Conservation (phyloP, 208 protist species). For the Acanthamoeba triangularis region DNA sequence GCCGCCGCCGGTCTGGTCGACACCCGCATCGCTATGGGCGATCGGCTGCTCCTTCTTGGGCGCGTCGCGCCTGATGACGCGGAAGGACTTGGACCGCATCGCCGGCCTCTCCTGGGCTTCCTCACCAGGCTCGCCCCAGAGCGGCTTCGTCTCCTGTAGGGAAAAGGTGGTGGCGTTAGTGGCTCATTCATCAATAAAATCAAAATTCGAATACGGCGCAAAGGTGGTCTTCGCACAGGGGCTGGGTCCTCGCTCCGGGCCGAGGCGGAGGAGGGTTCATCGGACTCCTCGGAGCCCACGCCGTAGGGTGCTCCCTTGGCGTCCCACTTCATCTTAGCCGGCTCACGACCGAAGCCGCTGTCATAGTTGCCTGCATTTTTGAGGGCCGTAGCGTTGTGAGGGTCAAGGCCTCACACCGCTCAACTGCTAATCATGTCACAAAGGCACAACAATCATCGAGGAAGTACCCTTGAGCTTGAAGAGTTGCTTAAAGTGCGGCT, state of each 20-base stretch:
- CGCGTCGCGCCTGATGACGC: conserved; percentile 27
- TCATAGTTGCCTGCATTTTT: conserved; percentile 19
- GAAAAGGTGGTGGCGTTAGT: no score
- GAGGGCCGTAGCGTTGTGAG: neutral
- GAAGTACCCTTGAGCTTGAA: conserved; percentile 69
- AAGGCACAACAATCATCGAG: neutral
- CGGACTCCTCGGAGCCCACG: neutral
- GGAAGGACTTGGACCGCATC: neutral
- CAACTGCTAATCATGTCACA: no score
- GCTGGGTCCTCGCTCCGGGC: no score
- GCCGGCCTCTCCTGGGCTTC: neutral
- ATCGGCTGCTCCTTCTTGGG: neutral
- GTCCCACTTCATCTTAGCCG: conserved; percentile 62
- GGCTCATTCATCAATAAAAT: no score
- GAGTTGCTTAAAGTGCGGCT: conserved; percentile 36
- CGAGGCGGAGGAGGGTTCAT: neutral
- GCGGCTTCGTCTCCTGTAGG: neutral
- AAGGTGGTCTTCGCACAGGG: no score
- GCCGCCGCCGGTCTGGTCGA: neutral
- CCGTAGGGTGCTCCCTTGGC: conserved; percentile 3
- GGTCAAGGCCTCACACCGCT: neutral
- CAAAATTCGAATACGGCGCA: no score
- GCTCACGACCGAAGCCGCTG: conserved; percentile 56
- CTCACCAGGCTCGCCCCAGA: neutral
- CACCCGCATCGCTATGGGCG: neutral